Conservation (phyloP, 2,329 filamentous ascomycete genomes). For the Erysiphe neolycopersici region DNA sequence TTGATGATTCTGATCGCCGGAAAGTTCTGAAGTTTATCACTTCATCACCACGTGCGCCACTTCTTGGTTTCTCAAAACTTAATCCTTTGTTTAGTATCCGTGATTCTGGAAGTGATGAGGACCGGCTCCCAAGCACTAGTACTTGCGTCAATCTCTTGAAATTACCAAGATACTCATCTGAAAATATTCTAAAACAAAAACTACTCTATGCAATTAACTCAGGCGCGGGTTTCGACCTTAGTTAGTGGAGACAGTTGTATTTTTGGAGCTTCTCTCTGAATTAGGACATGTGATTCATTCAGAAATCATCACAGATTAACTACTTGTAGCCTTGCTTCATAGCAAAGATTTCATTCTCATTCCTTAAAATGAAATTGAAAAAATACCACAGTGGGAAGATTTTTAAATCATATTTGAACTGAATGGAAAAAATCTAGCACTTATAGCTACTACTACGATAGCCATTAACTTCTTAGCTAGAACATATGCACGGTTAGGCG, state of each 20-base stretch:
- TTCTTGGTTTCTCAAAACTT: slow-evolving; percentile 69
- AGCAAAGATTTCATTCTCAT: too few species aligned
- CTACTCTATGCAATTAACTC: slow-evolving; percentile 72
- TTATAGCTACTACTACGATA: too few species aligned
- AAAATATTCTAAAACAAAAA: slow-evolving; percentile 43
- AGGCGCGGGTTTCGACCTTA: slow-evolving; percentile 72
- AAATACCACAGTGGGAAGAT: too few species aligned
- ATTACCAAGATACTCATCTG: slow-evolving; percentile 52
- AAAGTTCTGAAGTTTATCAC: slow-evolving; percentile 92
- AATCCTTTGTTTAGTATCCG: slow-evolving; percentile 73
- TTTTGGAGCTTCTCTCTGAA: too few species aligned
- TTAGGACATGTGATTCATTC: too few species aligned
- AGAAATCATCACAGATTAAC: too few species aligned
- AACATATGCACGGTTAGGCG: too few species aligned
- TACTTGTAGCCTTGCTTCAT: too few species aligned
- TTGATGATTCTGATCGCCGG: slow-evolving; percentile 51
- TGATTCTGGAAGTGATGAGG: slow-evolving; percentile 52
- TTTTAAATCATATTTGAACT: too few species aligned
- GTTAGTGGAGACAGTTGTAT: slow-evolving; percentile 1
- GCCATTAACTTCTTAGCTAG: too few species aligned
- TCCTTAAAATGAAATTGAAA: too few species aligned
- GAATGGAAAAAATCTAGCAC: too few species aligned
- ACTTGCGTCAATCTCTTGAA: slow-evolving; percentile 93
- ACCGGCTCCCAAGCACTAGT: slow-evolving; percentile 67
- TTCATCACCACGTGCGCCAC: slow-evolving; percentile 65